These are phyloP conservation scores for Rhizoclosmatium sp. DNA, from an alignment of 192 early-diverging fungal species.

Conservation along the genomic window DNA sequence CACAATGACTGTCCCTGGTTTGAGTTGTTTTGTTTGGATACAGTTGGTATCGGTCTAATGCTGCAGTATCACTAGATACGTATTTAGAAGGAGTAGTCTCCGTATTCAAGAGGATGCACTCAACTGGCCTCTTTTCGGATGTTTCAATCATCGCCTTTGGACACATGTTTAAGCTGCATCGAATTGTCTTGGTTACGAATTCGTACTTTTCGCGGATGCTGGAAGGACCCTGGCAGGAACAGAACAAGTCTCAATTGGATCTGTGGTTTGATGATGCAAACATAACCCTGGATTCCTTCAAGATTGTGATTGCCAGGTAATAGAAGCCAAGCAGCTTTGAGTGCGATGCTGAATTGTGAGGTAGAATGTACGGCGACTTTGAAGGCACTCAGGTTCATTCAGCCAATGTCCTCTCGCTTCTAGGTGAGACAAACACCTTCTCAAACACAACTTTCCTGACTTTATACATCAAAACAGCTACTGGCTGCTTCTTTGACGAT, in stretches of 20 bases:
- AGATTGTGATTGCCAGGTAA: constrained; percentile 41
- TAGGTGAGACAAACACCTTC: constrained; percentile 15
- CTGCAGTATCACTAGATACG: too few species aligned
- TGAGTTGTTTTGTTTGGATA: too few species aligned
- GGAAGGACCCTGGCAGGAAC: constrained; percentile 46
- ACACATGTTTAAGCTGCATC: constrained; percentile 49
- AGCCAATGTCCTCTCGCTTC: constrained; percentile 34
- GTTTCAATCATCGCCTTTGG: constrained; percentile 45
- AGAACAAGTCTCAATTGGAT: constrained; percentile 9
- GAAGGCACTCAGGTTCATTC: constrained; percentile 12
- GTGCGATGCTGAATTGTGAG: background rate
- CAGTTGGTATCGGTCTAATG: too few species aligned
- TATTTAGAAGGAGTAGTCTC: background rate
- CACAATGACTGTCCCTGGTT: too few species aligned
- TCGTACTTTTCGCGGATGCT: constrained; percentile 50
- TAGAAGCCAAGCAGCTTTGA: background rate
- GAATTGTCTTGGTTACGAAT: constrained; percentile 46
- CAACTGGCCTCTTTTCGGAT: constrained; percentile 36
- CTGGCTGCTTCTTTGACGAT: constrained; percentile 50
- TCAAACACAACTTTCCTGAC: background rate
- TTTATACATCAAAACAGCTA: background rate
- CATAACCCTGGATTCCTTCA: constrained; percentile 43
- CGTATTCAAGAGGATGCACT: constrained; percentile 9
- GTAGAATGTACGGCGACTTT: constrained; percentile 45
- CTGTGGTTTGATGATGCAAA: constrained; percentile 50